These are phyloP conservation scores for Paramecium primaurelia DNA, from an alignment of 73 alveolate species.

Conservation along the genomic window DNA sequence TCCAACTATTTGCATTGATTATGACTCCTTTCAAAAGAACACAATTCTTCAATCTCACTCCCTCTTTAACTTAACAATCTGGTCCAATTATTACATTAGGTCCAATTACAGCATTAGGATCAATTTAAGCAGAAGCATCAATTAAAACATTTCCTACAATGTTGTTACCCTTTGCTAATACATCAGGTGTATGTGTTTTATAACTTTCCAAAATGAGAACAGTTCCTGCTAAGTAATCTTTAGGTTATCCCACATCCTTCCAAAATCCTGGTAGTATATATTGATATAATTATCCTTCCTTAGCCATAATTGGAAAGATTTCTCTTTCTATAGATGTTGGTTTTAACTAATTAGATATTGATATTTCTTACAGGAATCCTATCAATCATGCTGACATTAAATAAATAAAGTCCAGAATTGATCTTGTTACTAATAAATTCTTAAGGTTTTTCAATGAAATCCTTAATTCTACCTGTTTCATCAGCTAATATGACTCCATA, in stretches of 20 bases:
- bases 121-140: constrained; percentile 69
- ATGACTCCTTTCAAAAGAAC: constrained; percentile 70
- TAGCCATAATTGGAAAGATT: constrained; percentile 95
- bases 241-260: constrained; percentile 99
- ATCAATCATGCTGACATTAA: constrained; percentile 83
- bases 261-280: constrained; percentile 91
- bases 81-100: constrained; percentile 98
- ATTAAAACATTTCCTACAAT: constrained; percentile 69
- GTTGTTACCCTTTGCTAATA: constrained; percentile 32
- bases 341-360: constrained; percentile 50
- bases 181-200: background rate
- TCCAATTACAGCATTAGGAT: constrained; percentile 85
- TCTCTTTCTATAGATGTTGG: constrained; percentile 97
- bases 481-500: constrained; percentile 95
- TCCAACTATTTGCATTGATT: constrained; percentile 67
- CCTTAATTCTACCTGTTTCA: constrained; percentile 78
- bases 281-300: constrained; percentile 87
- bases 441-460: constrained; percentile 94
- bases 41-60: constrained; percentile 76
- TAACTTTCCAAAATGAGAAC: constrained; percentile 65
- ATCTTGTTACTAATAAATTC: constrained; percentile 91
- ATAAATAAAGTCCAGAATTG: constrained; percentile 96
- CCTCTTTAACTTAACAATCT: constrained; percentile 79
- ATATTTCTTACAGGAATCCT: constrained; percentile 69
- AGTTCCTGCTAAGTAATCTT: constrained; percentile 84